phyloP scores from a whole-genome alignment of 192 early-diverging fungal species.

The Glomus cerebriforme region DNA sequence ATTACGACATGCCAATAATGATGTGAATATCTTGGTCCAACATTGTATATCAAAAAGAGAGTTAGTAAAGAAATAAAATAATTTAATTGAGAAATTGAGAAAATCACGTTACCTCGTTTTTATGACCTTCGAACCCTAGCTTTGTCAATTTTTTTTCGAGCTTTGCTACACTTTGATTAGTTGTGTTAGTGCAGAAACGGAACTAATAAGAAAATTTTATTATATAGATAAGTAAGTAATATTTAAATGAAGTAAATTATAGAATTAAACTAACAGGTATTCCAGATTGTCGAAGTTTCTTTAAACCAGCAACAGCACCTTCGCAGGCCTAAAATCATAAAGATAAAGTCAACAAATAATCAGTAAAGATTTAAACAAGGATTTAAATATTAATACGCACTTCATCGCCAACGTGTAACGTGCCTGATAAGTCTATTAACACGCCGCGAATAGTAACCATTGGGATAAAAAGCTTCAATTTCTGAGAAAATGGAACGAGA shows the following conservation, averaged over 20 bases:
- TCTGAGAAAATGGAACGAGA: too few species aligned
- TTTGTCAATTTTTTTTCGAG: constrained; percentile 59
- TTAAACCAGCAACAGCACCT: constrained; percentile 65
- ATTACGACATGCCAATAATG: constrained; percentile 73
- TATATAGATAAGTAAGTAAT: neutral
- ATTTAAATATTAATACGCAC: neutral
- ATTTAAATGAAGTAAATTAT: neutral
- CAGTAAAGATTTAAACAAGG: neutral
- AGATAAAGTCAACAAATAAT: neutral
- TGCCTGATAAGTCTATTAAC: constrained; percentile 79
- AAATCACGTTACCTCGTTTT: constrained; percentile 48
- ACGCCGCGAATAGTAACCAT: constrained; percentile 48
- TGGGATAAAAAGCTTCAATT: neutral
- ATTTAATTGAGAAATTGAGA: neutral
- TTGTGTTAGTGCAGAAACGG: constrained; percentile 89
- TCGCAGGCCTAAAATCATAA: constrained; percentile 29
- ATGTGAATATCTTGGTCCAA: constrained; percentile 70
- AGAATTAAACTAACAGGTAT: constrained; percentile 44
- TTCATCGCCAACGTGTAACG: constrained; percentile 72
- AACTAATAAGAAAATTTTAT: constrained; percentile 31
- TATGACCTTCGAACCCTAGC: constrained; percentile 71
- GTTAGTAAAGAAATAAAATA: neutral
- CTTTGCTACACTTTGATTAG: constrained; percentile 64
- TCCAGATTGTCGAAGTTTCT: constrained; percentile 57
- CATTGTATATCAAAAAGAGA: neutral